phyloP scores from a whole-genome alignment of 768 basidiomycete species.

The Guyanaporus albipodus region DNA sequence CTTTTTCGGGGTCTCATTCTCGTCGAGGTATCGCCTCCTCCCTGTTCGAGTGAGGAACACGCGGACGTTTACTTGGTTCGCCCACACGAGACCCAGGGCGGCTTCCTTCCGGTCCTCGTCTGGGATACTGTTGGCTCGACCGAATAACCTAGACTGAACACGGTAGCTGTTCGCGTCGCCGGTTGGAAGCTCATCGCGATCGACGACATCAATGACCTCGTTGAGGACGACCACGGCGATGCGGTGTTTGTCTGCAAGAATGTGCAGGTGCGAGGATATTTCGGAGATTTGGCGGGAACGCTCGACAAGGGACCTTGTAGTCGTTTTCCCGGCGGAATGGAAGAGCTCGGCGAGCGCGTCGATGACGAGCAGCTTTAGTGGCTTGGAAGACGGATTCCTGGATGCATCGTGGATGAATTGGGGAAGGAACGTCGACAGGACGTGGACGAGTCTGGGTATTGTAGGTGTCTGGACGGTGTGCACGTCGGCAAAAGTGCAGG shows the following conservation, averaged over 20 bases:
- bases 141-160: slow-evolving; percentile 75
- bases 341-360: slow-evolving; percentile 89
- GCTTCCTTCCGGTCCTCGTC: slow-evolving; percentile 72
- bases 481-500: slow-evolving; percentile 51
- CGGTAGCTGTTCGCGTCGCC: slow-evolving; percentile 50
- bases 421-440: slow-evolving; percentile 54
- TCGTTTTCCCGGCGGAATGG: slow-evolving; percentile 56
- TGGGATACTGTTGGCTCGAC: slow-evolving; percentile 53
- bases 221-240: slow-evolving; percentile 84
- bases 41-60: slow-evolving; percentile 80
- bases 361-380: slow-evolving; percentile 76
- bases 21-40: slow-evolving; percentile 54
- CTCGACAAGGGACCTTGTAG: slow-evolving; percentile 59
- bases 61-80: slow-evolving; percentile 85
- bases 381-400: slow-evolving; percentile 37
- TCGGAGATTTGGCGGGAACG: slow-evolving; percentile 67
- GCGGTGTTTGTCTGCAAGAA: slow-evolving; percentile 56
- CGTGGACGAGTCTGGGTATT: slow-evolving; percentile 49
- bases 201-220: slow-evolving; percentile 81
- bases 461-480: slow-evolving; percentile 59
- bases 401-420: slow-evolving; percentile 40
- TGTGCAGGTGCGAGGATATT: slow-evolving; percentile 68
- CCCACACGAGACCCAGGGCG: slow-evolving; percentile 86
- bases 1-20: slow-evolving; percentile 30
- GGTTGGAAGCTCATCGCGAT: slow-evolving; percentile 23